phyloP scores from a whole-genome alignment of 352 stramenopile species.

The Phytopythium litorale region DNA sequence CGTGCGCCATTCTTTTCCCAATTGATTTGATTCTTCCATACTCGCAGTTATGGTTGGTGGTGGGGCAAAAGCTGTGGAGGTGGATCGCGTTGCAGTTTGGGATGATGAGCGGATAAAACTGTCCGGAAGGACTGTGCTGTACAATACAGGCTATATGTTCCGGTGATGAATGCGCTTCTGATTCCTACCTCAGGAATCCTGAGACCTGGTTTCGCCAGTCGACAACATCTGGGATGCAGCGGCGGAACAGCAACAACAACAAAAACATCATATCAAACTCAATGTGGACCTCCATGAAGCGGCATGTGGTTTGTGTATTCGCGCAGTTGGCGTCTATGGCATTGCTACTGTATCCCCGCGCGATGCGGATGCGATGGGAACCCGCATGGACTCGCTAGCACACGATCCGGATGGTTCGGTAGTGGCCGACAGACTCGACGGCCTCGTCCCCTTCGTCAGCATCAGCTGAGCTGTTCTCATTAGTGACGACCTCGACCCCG shows the following conservation, averaged over 20 bases:
- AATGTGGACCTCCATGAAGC: no score
- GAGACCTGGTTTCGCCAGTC: no score
- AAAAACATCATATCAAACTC: no score
- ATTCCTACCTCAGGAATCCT: no score
- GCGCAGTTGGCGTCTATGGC: background rate
- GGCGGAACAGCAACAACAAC: no score
- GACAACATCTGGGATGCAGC: no score
- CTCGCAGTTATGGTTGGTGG: background rate
- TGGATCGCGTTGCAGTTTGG: background rate
- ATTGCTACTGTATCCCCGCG: background rate
- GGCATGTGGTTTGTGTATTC: background rate
- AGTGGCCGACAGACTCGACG: slow-evolving; percentile 15
- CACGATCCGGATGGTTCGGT: slow-evolving; percentile 19
- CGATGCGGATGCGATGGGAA: no score
- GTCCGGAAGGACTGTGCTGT: no score
- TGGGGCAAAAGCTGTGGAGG: background rate
- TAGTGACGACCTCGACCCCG: slow-evolving; percentile 17
- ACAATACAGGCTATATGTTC: no score
- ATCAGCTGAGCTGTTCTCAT: background rate
- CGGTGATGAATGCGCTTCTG: no score
- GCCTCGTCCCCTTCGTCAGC: background rate
- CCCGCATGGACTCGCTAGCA: background rate
- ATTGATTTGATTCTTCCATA: slow-evolving; percentile 1
- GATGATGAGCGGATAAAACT: background rate
- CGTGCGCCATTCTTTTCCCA: slow-evolving; percentile 1